Base-by-base conservation (phyloP, 108 stramenopile genomes). In the Cyclotella sp. region DNA sequence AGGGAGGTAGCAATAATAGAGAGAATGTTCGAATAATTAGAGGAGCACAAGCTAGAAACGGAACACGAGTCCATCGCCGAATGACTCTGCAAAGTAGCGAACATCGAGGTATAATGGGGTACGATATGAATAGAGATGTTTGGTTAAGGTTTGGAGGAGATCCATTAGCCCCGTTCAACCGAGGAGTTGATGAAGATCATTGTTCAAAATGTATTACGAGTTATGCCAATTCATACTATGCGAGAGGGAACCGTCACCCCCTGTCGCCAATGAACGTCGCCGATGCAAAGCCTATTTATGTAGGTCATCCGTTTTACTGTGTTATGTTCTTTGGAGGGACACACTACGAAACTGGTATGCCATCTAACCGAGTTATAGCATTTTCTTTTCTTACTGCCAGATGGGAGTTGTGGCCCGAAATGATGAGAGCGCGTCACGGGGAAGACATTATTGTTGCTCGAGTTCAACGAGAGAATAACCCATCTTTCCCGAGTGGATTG, bases 61-160 rank as follows among this genome's bases (percentile, higher is more conserved):
- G 42, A 58, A 18, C 39, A 41, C 58, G 63, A 28, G 39, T 74
- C 16, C 63, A 53, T 43, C 66, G 67, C 14, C 75, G 75, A 6
- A 76, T 76, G 75, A 29, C 66, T 22, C 58, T 76, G 54, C 30
- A 30, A 68, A 68, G 15, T 39, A 76, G 68, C 49, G 58, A 76
- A 16, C 52, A 68, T 21, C 11, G 7, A 0, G 75, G 75, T 24
- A 76, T 76, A 24, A 65, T 76, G 75, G 75, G 59, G 16, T 76
- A 61, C 27, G 75, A 76, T 59, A 0, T 30, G 45, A 30, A 55
- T 4, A 68, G 43, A 46, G 22, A 49, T 30, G 19, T 21, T 13
- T 76, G 75, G 75, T 43, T 76, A 43, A 30, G 75, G 19, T 76
- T 76, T 51, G 75, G 75, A 24, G 75, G 75, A 49, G 75, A 76